Evolutionary conservation across 805 yeast species (phyloP), one percentile per base, ranked within the genome.

Genomic region (Saccharomycodes ludwigii): DNA sequence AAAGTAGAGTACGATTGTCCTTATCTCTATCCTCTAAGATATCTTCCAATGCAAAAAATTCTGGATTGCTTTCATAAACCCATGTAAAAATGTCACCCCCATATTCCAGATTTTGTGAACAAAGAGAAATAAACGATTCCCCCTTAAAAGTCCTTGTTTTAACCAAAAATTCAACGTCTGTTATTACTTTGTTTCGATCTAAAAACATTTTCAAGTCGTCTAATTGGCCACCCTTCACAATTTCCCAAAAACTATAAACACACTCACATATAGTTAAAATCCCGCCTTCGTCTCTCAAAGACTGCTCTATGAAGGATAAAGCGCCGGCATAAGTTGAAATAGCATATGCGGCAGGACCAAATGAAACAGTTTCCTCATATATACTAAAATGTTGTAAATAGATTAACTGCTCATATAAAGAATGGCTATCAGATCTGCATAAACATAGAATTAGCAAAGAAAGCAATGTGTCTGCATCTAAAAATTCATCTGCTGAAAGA

Each of bases 291-390:
- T 64, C 54, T 11, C 13, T 4, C 6, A 32, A 18, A 32, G 32
- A 32, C 11, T 42, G 36, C 21, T 55, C 55, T n/a, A 84, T 59
- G 45, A 78, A 88, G 34, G 59, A 71, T 6, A 83, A 46, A 0
- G 82, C 93, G 0, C 85, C 94, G 43, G 85, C 94, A 27, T 85
- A 60, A 5, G 94, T 83, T 27, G 94, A 77, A 10, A 84, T 41
- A 1, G 85, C 76, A 49, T 88, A 88, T 8, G 82, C 93, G 19
- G 69, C 51, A 16, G 70, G 60, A 0, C 95, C 95, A 3, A 61
- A 47, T 25, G 64, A 70, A 6, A 61, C 45, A 24, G 62, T 63
- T n/a, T 54, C 56, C n/a, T 45, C 42, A 21, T 40, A 33, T 22
- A 53, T 52, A 3, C 76, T 65, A 45, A 78, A 83, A 24, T 65